Base-by-base conservation (phyloP, 140 eudicot species). In the Bidens hawaiensis region DNA sequence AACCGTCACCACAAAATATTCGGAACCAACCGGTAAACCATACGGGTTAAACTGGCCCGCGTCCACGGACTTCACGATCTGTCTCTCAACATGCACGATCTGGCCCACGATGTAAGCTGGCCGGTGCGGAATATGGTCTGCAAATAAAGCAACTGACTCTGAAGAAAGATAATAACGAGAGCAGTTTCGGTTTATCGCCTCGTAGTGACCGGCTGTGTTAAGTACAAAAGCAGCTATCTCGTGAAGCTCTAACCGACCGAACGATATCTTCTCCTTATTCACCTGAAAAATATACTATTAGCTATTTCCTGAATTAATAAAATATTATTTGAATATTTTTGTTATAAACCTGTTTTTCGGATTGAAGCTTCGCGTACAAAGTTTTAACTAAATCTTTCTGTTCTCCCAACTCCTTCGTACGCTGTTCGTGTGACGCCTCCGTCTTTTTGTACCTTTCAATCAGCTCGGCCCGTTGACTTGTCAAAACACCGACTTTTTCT, bases 201-300 rank as follows among this genome's bases (percentile, higher is more conserved):
- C 96, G 0, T 93, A 93, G 28, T 85, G 81, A 3, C 99, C 95
- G 2, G 79, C 54, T 11, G 80, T 33, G 69, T 82, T 88, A 64
- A 71, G 95, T 23, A 93, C 81, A 69, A 93, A 93, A 56, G 96
- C 99, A 3, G 93, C 96, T 3, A 87, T 79, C 74, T 88, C 96
- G 9, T 88, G 96, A 65, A 93, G 89, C 67, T 82, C 99, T 49
- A 93, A 75, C 28, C 84, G 87, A 60, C 89, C 79, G 49, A 84
- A 85, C 17, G 95, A 87, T 64, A 93, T 93, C 74, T 81, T 88
- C 77, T 93, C 99, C 65, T 88, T 93, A 79, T 87, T 93, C 41
- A 80, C 94, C 99, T 91, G 82, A 42, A 16, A 30, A 7, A 51
- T 1, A 14, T 50, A 50, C 11, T 50, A 55, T n/a, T 53, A 25